Evolutionary conservation across 2,329 filamentous ascomycete genomes (phyloP).

Genomic region (Corinectria fuckeliana): DNA sequence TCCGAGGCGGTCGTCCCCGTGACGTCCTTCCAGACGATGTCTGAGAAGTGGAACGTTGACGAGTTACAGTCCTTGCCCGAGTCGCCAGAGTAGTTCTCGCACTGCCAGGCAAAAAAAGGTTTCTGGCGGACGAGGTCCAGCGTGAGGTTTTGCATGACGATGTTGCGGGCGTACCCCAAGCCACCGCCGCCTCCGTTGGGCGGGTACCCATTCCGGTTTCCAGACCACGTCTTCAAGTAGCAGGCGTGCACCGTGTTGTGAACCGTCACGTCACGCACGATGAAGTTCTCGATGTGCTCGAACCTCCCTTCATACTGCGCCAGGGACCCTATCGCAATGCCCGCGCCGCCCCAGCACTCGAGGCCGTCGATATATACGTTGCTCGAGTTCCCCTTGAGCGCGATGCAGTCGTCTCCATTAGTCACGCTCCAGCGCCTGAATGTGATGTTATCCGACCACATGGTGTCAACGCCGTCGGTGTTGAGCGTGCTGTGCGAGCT

Average conservation of each 20-base stretch:
- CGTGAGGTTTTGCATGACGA: not conserved
- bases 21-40: not conserved
- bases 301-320: conserved; percentile 58
- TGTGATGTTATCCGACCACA: conserved; percentile 58
- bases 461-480: conserved; percentile 57
- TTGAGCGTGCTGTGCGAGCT: conserved; percentile 44
- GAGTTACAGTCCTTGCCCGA: not conserved
- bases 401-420: conserved; percentile 48
- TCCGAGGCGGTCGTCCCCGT: not conserved
- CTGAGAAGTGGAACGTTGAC: not conserved
- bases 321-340: conserved; percentile 63
- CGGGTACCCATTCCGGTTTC: conserved; percentile 47
- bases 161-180: not conserved
- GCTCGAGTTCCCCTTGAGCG: conserved; percentile 61
- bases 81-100: not conserved
- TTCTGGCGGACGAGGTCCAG: not conserved
- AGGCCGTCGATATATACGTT: conserved; percentile 59
- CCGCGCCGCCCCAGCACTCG: conserved; percentile 56
- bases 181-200: conserved; percentile 65
- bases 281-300: conserved; percentile 58
- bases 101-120: not conserved
- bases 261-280: conserved; percentile 54
- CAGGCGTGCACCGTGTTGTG: conserved; percentile 54
- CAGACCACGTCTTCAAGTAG: conserved; percentile 68
- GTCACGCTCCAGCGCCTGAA: conserved; percentile 56